Percentiles rank a stretch among this genome's conserved stretches.
phyloP scores from a whole-genome alignment of 331 rosid genomes.

The Prunus yedoensis region DNA sequence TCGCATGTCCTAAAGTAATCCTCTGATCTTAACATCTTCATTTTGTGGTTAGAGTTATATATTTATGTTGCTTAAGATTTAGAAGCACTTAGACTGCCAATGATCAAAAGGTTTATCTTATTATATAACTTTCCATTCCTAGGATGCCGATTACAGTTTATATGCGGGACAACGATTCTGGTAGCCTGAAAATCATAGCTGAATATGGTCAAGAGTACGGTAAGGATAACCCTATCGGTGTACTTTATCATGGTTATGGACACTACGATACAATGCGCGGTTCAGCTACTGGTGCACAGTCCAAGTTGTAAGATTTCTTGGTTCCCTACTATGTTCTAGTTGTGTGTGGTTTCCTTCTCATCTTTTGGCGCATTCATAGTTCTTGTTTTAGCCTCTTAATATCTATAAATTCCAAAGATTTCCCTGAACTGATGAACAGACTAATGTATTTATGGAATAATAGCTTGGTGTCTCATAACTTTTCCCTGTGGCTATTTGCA shows the following conservation, averaged over 20 bases:
- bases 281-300: constrained; percentile 5
- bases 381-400: no score
- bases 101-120: not conserved
- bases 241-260: constrained; percentile 70
- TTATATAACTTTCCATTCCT: constrained; percentile 18
- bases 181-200: constrained; percentile 54
- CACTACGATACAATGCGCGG: constrained; percentile 66
- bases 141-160: constrained; percentile 88
- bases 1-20: constrained; percentile 76
- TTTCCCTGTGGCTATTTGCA: constrained; percentile 11
- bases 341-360: not conserved
- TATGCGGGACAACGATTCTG: constrained; percentile 52
- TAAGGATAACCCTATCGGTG: constrained; percentile 59
- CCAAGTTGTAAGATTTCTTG: constrained; percentile 26
- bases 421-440: no score
- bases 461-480: not conserved
- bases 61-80: no score
- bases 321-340: not conserved
- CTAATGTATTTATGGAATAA: not conserved
- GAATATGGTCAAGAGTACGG: constrained; percentile 86
- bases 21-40: not conserved
- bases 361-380: not conserved
- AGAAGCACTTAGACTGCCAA: no score
- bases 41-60: no score
- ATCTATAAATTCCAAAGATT: no score